A percentile compares a stretch with the other conserved stretches of the same genome.
These are phyloP conservation scores for Begonia loranthoides DNA, from an alignment of 306 rosid genomes.

Conservation along the genomic window DNA sequence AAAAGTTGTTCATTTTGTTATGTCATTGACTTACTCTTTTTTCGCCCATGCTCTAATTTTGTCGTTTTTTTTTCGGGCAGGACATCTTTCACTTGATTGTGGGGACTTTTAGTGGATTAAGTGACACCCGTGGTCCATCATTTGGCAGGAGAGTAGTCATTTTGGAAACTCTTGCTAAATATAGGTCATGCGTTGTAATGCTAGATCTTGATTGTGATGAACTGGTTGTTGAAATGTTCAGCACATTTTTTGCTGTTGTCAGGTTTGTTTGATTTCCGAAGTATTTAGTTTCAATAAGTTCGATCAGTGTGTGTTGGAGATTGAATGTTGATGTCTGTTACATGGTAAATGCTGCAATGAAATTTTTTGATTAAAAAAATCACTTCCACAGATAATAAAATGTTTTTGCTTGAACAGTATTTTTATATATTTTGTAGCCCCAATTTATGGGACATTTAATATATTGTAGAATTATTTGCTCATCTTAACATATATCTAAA, in stretches of 20 bases:
- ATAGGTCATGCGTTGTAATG: constrained; percentile 99
- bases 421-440: too few relatives aligned
- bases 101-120: constrained; percentile 78
- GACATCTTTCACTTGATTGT: constrained; percentile 82
- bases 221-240: constrained; percentile 87
- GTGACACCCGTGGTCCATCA: constrained; percentile 83
- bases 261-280: constrained; percentile 40
- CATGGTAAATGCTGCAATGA: too few relatives aligned
- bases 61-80: constrained; percentile 32
- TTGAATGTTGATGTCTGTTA: not conserved
- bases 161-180: constrained; percentile 93
- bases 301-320: constrained; percentile 3
- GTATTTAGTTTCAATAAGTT: not conserved
- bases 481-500: too few relatives aligned
- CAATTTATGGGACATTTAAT: too few relatives aligned
- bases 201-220: constrained; percentile 96
- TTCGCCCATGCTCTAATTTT: constrained; percentile 8
- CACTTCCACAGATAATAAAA: too few relatives aligned
- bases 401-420: too few relatives aligned
- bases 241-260: constrained; percentile 72
- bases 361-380: too few relatives aligned
- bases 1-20: not conserved
- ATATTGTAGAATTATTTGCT: too few relatives aligned
- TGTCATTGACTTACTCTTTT: too few relatives aligned
- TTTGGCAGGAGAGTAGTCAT: constrained; percentile 91